Evolutionary conservation across 331 rosid species (phyloP).

Genomic region (Rhamnella rubrinervis): DNA sequence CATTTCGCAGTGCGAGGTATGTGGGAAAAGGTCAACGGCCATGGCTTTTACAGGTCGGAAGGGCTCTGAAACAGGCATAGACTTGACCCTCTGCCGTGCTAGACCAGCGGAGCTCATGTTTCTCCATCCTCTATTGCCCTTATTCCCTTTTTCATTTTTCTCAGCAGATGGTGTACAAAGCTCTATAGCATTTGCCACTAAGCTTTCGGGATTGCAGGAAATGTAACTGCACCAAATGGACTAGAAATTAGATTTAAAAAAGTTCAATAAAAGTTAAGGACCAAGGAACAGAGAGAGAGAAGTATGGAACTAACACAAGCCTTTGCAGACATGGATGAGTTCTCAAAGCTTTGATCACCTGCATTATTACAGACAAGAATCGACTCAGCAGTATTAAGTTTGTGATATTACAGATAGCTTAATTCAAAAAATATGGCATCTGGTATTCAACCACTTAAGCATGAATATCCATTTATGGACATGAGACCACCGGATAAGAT

Average conservation of each 20-base stretch:
- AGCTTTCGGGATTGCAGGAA: slow-evolving; percentile 92
- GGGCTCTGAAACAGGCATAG: slow-evolving; percentile 92
- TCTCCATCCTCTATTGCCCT: slow-evolving; percentile 93
- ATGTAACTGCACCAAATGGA: slow-evolving; percentile 70
- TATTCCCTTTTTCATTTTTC: slow-evolving; percentile 62
- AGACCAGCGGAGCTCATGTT: slow-evolving; percentile 83
- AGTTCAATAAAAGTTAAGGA: not conserved
- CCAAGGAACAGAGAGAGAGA: not conserved
- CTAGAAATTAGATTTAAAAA: slow-evolving; percentile 26
- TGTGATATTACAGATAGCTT: not conserved
- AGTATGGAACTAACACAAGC: slow-evolving; percentile 73
- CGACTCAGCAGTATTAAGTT: slow-evolving; percentile 6
- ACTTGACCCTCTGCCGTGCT: slow-evolving; percentile 85
- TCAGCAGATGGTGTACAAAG: slow-evolving; percentile 85
- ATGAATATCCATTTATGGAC: not conserved
- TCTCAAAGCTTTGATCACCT: slow-evolving; percentile 91
- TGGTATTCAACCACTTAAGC: not conserved
- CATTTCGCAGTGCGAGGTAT: slow-evolving; percentile 83
- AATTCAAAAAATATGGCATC: not conserved
- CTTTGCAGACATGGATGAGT: slow-evolving; percentile 67
- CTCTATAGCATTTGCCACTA: slow-evolving; percentile 95
- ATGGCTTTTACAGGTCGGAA: slow-evolving; percentile 83
- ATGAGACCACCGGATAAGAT: not conserved
- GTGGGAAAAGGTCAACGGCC: slow-evolving; percentile 98
- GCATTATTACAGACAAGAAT: slow-evolving; percentile 33